Evolutionary conservation across 1,284 basidiomycete genomes (phyloP), one percentile per base, ranked within the genome.

Genomic region (Naganishia cerealis): DNA sequence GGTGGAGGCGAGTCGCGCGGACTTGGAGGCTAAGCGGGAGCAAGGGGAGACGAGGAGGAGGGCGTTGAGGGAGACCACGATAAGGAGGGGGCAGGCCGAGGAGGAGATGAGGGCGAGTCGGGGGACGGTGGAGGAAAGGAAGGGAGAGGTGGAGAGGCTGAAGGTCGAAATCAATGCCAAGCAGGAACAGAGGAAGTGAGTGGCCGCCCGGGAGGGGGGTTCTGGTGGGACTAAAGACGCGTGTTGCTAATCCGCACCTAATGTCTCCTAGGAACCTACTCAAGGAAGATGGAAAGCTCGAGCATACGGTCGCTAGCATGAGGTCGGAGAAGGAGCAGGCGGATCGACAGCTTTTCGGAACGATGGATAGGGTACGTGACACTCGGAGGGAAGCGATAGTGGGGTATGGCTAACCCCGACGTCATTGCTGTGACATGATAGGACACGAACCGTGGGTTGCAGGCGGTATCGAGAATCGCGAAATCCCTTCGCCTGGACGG

Each of bases 201-300:
- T 80, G 6, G 3, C 38, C 39, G 36, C 29, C 3, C 16, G 7
- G 21, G 7, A 26, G 5, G 29, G 29, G 29, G 29, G 29, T 33
- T 57, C 8, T 13, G 21, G 9, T 46, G 1, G 10, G 13, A 43
- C 6, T 58, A 43, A 24, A 18, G 43, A 50, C 18, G 12, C 9
- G 9, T 24, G 46, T 24, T 50, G 46, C 8, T 24, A 2, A 7
- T 15, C 43, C 57, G 68, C 6, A 2, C 6, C 6, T 6, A 33
- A 33, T 63, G 68, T 55, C 13, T 6, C 13, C 15, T 70, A 84
- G 83, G 72, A 92, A 94, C 69, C 80, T 94, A 33, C 98, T 96
- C 95, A 87, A 94, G 74, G 92, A 97, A 78, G 94, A 98, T 73
- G 88, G 91, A 0, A 94, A 92, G 80, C 81, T 96, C 38, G 87